Percentiles rank a stretch among this genome's conserved stretches.
Conservation (phyloP, 1,284 basidiomycete genomes). For the Melampsora americana region DNA sequence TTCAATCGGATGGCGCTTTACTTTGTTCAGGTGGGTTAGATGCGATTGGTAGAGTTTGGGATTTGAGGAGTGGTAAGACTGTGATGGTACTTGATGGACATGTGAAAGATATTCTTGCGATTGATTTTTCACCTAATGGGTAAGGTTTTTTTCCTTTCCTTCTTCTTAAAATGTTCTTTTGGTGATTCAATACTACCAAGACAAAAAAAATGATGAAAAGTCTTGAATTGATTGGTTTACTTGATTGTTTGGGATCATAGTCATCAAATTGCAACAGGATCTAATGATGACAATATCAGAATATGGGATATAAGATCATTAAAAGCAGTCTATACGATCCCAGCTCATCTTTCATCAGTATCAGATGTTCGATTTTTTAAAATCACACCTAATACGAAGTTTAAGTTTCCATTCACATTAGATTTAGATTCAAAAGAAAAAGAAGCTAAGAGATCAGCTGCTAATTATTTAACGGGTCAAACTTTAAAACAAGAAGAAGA, state of each 20-base stretch:
- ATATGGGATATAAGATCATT: conserved; percentile 97
- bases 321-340: conserved; percentile 89
- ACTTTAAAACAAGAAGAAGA: conserved; percentile 30
- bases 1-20: conserved; percentile 90
- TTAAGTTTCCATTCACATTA: conserved; percentile 54
- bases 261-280: conserved; percentile 93
- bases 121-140: conserved; percentile 94
- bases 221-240: conserved; percentile 1
- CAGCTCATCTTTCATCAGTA: conserved; percentile 89
- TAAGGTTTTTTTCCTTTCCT: conserved; percentile 56
- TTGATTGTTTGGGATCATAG: conserved; percentile 56
- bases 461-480: conserved; percentile 39
- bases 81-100: conserved; percentile 99
- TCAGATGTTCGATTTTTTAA: conserved; percentile 93
- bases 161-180: too few relatives aligned
- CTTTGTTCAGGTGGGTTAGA: conserved; percentile 91
- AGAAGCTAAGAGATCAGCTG: conserved; percentile 42
- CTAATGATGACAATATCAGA: conserved; percentile 93
- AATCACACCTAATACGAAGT: conserved; percentile 51
- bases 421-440: conserved; percentile 47
- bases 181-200: too few relatives aligned
- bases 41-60: conserved; percentile 95
- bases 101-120: conserved; percentile 83
- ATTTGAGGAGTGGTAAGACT: conserved; percentile 86
- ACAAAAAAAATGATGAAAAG: background rate